Conservation (phyloP, 2,329 filamentous ascomycete genomes). For the Samsoniella hepiali region DNA sequence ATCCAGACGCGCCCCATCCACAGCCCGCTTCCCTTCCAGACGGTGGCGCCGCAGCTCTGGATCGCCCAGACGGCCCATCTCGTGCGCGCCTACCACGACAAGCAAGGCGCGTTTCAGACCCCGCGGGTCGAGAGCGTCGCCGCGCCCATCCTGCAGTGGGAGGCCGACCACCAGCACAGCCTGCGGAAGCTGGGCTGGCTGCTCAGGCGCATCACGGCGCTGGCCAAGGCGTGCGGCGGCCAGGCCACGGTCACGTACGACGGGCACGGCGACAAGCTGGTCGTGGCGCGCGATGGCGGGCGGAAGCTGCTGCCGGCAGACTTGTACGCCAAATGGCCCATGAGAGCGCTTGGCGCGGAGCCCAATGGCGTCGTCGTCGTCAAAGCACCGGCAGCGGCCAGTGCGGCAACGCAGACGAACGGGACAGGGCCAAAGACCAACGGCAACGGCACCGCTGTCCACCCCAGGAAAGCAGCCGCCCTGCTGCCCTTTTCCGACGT, state of each 20-base stretch:
- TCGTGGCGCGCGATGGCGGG: too few relatives aligned
- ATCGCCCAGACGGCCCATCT: slow-evolving; percentile 45
- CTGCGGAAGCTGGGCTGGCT: slow-evolving; percentile 32
- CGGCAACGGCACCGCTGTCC: background rate
- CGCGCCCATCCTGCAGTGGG: slow-evolving; percentile 33
- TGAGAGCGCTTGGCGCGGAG: background rate
- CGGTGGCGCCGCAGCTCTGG: slow-evolving; percentile 43
- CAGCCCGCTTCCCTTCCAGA: slow-evolving; percentile 32
- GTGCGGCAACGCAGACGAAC: background rate
- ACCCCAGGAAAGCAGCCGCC: too few relatives aligned
- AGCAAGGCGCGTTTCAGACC: slow-evolving; percentile 32
- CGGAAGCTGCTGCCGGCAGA: too few relatives aligned
- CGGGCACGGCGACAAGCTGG: too few relatives aligned
- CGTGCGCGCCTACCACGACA: slow-evolving; percentile 41
- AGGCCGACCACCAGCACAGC: slow-evolving; percentile 30
- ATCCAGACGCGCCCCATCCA: slow-evolving; percentile 42
- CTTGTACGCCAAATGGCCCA: background rate
- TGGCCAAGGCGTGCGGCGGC: slow-evolving; percentile 28
- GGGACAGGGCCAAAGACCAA: background rate
- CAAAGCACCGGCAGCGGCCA: background rate
- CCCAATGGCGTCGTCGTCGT: background rate
- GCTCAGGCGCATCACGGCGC: slow-evolving; percentile 30
- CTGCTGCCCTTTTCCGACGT: background rate
- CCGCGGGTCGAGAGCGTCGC: slow-evolving; percentile 36
- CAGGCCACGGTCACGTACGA: too few relatives aligned